phyloP scores from a whole-genome alignment of 371 early-diverging fungal genomes.

The Hamiltosporidium magnivora region DNA sequence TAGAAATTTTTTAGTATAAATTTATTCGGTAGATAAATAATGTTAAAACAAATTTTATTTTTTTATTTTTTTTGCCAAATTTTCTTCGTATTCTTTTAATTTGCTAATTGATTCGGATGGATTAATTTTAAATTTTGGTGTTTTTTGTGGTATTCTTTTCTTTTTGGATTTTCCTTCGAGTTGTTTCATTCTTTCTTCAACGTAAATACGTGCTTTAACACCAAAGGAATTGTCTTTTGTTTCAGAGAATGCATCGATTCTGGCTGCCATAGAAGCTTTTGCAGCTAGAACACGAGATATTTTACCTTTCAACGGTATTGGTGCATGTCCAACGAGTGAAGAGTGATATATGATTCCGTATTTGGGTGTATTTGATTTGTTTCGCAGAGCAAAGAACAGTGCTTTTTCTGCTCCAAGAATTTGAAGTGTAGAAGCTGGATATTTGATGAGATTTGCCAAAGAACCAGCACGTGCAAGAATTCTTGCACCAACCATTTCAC shows the following conservation, averaged over 20 bases:
- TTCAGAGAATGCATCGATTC: constrained; percentile 72
- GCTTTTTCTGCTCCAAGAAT: constrained; percentile 93
- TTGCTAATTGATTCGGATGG: too few species aligned
- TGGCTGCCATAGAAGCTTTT: constrained; percentile 74
- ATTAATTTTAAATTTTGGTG: too few species aligned
- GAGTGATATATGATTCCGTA: constrained; percentile 84
- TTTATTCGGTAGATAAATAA: too few species aligned
- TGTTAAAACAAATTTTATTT: too few species aligned
- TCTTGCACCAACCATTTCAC: constrained; percentile 75
- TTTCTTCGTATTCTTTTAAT: too few species aligned
- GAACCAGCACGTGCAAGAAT: constrained; percentile 78
- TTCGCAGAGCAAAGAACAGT: constrained; percentile 79
- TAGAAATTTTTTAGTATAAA: too few species aligned
- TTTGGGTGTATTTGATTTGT: constrained; percentile 82
- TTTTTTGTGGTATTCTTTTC: too few species aligned
- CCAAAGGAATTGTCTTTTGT: background rate
- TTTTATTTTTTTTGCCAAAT: too few species aligned
- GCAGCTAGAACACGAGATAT: constrained; percentile 75
- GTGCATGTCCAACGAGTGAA: constrained; percentile 69
- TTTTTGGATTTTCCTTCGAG: too few species aligned
- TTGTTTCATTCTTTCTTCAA: too few species aligned
- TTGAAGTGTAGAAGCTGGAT: constrained; percentile 82
- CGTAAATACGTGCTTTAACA: background rate
- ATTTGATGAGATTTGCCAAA: constrained; percentile 71
- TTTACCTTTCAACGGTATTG: constrained; percentile 73